Evolutionary conservation across 163 green algal species (phyloP).

Genomic region (Chlorella variabilis): DNA sequence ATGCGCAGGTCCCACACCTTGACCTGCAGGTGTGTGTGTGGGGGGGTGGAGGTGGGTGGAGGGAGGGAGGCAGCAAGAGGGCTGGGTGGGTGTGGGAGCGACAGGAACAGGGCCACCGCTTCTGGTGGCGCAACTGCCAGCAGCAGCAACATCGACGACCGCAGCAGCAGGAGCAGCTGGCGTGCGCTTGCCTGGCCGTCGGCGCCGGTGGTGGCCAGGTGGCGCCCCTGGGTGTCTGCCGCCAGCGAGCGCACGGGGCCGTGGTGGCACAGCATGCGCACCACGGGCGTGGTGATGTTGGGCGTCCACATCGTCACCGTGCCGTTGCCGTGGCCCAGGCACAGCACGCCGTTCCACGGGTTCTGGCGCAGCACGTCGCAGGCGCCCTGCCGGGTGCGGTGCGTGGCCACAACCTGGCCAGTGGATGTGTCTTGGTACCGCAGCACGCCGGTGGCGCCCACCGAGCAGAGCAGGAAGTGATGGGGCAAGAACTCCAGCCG

Average conservation of each 20-base stretch:
- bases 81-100: background rate
- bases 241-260: slow-evolving; percentile 83
- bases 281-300: slow-evolving; percentile 87
- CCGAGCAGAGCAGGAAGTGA: slow-evolving; percentile 95
- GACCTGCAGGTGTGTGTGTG: slow-evolving; percentile 48
- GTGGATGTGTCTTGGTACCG: slow-evolving; percentile 92
- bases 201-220: slow-evolving; percentile 88
- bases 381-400: slow-evolving; percentile 81
- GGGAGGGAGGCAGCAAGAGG: background rate
- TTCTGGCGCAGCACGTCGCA: slow-evolving; percentile 89
- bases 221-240: slow-evolving; percentile 76
- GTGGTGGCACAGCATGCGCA: slow-evolving; percentile 94
- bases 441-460: slow-evolving; percentile 79
- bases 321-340: slow-evolving; percentile 88
- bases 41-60: background rate
- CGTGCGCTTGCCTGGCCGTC: slow-evolving; percentile 42
- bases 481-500: slow-evolving; percentile 95
- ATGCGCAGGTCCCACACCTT: slow-evolving; percentile 95
- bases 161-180: too few relatives aligned
- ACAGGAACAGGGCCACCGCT: background rate
- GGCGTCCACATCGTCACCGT: slow-evolving; percentile 96
- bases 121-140: background rate
- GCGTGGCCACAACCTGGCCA: slow-evolving; percentile 77
- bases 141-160: too few relatives aligned
- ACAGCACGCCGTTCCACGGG: slow-evolving; percentile 88